These are phyloP conservation scores for Teratosphaeria zuluensis DNA, from an alignment of 2,329 filamentous ascomycete species.

Conservation along the genomic window DNA sequence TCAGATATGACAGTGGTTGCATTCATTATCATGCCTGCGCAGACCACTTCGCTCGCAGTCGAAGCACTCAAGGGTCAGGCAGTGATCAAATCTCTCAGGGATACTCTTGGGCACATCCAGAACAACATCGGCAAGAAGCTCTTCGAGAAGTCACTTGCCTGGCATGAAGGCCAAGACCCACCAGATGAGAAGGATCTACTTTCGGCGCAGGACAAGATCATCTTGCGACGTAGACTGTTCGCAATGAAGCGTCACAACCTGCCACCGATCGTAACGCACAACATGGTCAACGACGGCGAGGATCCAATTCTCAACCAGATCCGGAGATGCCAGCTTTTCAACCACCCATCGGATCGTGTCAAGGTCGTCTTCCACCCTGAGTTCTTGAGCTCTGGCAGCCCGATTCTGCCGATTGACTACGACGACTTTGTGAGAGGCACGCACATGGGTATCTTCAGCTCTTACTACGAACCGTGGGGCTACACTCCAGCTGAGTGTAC, in stretches of 20 bases:
- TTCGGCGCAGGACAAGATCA: slow-evolving; percentile 80
- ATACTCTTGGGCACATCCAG: slow-evolving; percentile 89
- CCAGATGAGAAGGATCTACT: slow-evolving; percentile 97
- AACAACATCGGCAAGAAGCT: slow-evolving; percentile 84
- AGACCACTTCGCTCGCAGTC: slow-evolving; percentile 88
- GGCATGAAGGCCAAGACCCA: slow-evolving; percentile 88
- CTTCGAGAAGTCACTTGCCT: slow-evolving; percentile 87
- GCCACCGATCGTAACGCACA: slow-evolving; percentile 95
- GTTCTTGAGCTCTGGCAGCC: slow-evolving; percentile 92
- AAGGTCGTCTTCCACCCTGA: slow-evolving; percentile 98
- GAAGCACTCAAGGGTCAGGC: slow-evolving; percentile 95
- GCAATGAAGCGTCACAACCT: slow-evolving; percentile 90
- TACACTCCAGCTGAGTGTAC: slow-evolving; percentile 98
- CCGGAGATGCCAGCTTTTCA: slow-evolving; percentile 91
- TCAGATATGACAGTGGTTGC: slow-evolving; percentile 93
- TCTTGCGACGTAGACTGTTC: slow-evolving; percentile 82
- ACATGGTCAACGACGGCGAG: slow-evolving; percentile 90
- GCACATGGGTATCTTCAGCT: slow-evolving; percentile 89
- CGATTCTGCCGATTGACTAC: slow-evolving; percentile 89
- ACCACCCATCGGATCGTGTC: slow-evolving; percentile 86
- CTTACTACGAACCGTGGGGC: slow-evolving; percentile 98
- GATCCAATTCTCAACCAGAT: slow-evolving; percentile 95
- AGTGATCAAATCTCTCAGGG: slow-evolving; percentile 89
- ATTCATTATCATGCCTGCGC: slow-evolving; percentile 97
- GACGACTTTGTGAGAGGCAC: slow-evolving; percentile 98